phyloP scores from a whole-genome alignment of 2,329 filamentous ascomycete species.

The Talaromyces sp. region DNA sequence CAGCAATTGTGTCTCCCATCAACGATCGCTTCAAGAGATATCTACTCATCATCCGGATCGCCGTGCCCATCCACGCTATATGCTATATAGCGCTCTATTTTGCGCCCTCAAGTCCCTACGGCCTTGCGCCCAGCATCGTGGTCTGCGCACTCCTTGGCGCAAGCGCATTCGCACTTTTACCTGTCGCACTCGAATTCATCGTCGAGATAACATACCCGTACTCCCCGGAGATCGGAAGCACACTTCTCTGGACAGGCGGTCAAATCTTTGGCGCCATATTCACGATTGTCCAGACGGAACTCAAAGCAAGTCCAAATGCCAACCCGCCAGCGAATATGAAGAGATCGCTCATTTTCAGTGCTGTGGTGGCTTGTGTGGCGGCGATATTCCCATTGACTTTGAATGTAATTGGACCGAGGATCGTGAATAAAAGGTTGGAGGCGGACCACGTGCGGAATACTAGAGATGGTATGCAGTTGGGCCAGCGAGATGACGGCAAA shows the following conservation, averaged over 20 bases:
- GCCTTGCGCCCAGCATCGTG: constrained; percentile 60
- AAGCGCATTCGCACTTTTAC: constrained; percentile 72
- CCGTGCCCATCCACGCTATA: constrained; percentile 70
- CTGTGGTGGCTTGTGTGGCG: constrained; percentile 62
- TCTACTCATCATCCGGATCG: constrained; percentile 65
- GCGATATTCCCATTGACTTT: constrained; percentile 66
- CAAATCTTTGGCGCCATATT: constrained; percentile 83
- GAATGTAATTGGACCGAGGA: constrained; percentile 62
- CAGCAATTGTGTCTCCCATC: constrained; percentile 74
- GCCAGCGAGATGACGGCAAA: background rate
- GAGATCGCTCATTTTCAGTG: constrained; percentile 71
- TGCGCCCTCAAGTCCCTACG: constrained; percentile 60
- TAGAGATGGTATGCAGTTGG: background rate
- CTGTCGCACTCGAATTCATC: constrained; percentile 79
- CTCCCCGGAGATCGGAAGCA: constrained; percentile 77
- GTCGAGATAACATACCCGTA: constrained; percentile 85
- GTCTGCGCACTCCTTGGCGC: constrained; percentile 75
- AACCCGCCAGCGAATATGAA: constrained; percentile 69
- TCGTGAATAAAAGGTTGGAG: constrained; percentile 40
- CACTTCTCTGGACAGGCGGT: constrained; percentile 79
- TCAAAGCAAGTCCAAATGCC: constrained; percentile 52
- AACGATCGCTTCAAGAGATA: constrained; percentile 82
- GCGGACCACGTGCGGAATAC: constrained; percentile 23
- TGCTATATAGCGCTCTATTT: constrained; percentile 76
- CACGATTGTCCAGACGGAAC: constrained; percentile 73